Base-by-base conservation (phyloP, 2,329 filamentous ascomycete species). In the Blastomyces silverae region DNA sequence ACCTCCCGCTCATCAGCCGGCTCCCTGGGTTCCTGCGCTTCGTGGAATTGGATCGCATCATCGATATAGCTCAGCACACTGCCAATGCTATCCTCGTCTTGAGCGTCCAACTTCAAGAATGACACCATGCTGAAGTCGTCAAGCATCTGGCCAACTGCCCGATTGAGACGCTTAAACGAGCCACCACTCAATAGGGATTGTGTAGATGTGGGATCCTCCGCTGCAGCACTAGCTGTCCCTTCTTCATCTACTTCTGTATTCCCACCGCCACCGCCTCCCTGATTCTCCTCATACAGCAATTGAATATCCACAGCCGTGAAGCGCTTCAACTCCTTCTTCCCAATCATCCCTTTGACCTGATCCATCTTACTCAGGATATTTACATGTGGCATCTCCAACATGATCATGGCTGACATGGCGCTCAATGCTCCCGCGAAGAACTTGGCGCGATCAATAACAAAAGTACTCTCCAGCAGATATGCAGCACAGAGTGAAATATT, bases 301-400 rank as follows among this genome's bases (percentile, higher is more conserved):
- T 86, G 86, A 3, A 88, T 86, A 74, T 97, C 93, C 0, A 94
- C 92, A 63, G 93, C 91, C 64, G 96, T 81, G 74, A 96, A 99
- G 28, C 91, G 85, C 79, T 95, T 95, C 66, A 99, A 76, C 71
- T 97, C 92, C 76, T 89, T 89, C 77, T 91, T 91, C 65, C 88
- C 87, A 34, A 97, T 85, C 77, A 94, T 90, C 50, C 90, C 91
- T 75, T 94, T 94, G 69, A 97, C 87, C 67, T 97, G 84, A 75
- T 99, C 94, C 92, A 97, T 97, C 80, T 99, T 99, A 74, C 89
- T 95, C 64, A 99, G 81, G 66, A 99, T 89, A 75, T 99, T 99
- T 74, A 99, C 87, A 75, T 99, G 94, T 4, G 94, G 94, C 69
- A 97, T 87, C 79, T 97, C 94, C 68, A 99, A 85, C 91, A 97